Conservation (phyloP, 441 rosid genomes). For the Viola pubescens region DNA sequence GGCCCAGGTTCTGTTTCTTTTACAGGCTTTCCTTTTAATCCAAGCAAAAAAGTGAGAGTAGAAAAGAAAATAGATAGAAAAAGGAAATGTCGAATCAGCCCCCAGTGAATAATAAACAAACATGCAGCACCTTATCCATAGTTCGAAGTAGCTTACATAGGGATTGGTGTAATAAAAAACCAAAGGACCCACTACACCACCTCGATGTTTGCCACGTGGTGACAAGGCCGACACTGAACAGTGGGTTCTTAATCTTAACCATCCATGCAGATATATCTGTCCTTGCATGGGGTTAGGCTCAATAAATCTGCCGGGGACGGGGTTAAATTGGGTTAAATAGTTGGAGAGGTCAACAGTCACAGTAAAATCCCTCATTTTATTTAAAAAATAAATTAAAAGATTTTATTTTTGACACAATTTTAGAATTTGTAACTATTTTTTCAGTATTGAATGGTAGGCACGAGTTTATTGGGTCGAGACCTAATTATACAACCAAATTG, state of each 20-base stretch:
- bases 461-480: too few relatives aligned
- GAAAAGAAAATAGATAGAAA: not conserved
- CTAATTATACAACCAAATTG: too few relatives aligned
- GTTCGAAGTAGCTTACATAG: conserved; percentile 11
- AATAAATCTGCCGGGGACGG: too few relatives aligned
- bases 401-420: too few relatives aligned
- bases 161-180: conserved; percentile 13
- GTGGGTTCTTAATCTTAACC: not conserved
- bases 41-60: conserved; percentile 21
- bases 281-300: too few relatives aligned
- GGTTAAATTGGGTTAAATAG: too few relatives aligned
- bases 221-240: conserved; percentile 1
- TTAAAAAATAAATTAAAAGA: too few relatives aligned
- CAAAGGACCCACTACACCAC: conserved; percentile 10
- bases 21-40: conserved; percentile 35
- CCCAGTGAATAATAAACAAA: conserved; percentile 4
- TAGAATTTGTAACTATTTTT: too few relatives aligned
- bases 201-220: conserved; percentile 27
- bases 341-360: too few relatives aligned
- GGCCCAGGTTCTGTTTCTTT: conserved; percentile 31
- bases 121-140: conserved; percentile 16
- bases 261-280: not conserved
- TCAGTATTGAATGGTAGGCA: too few relatives aligned
- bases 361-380: too few relatives aligned
- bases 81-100: not conserved